These are phyloP conservation scores for Fusarium camptoceras DNA, from an alignment of 2,329 filamentous ascomycete species.

Conservation along the genomic window DNA sequence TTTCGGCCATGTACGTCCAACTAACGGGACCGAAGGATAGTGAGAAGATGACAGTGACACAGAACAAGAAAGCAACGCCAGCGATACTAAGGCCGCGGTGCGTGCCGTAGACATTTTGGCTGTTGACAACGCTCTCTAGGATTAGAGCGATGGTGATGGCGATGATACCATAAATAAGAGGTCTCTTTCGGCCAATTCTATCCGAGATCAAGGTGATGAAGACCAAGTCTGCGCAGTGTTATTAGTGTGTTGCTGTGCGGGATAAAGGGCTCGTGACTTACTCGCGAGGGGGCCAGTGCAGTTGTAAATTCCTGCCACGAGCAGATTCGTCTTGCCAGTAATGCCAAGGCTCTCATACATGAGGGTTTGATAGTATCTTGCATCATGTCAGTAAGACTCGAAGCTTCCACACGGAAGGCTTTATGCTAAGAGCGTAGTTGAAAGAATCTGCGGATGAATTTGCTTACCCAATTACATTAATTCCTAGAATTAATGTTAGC, in stretches of 20 bases:
- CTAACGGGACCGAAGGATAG: conserved; percentile 63
- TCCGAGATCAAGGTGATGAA: conserved; percentile 70
- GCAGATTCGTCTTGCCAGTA: conserved; percentile 61
- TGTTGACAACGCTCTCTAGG: conserved; percentile 67
- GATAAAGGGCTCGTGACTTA: conserved; percentile 18
- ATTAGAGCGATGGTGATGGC: conserved; percentile 68
- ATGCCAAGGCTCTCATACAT: conserved; percentile 65
- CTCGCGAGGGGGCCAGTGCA: conserved; percentile 66
- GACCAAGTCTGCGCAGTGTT: conserved; percentile 56
- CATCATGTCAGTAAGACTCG: background rate
- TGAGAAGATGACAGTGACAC: conserved; percentile 63
- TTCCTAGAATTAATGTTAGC: conserved; percentile 45
- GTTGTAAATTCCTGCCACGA: conserved; percentile 71
- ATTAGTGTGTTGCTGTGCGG: background rate
- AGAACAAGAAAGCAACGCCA: conserved; percentile 71
- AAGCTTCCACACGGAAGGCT: background rate
- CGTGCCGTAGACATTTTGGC: conserved; percentile 56
- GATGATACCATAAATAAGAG: conserved; percentile 73
- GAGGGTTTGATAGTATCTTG: conserved; percentile 61
- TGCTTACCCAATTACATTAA: conserved; percentile 63
- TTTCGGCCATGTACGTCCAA: conserved; percentile 72
- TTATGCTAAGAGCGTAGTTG: background rate
- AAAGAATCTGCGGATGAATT: background rate
- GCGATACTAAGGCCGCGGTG: conserved; percentile 62
- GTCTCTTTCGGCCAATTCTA: conserved; percentile 69